A percentile compares a stretch with the other conserved stretches of the same genome.
Evolutionary conservation across 31 red algal genomes (phyloP).

Genomic region (Odonthalia washingtoniensis): DNA sequence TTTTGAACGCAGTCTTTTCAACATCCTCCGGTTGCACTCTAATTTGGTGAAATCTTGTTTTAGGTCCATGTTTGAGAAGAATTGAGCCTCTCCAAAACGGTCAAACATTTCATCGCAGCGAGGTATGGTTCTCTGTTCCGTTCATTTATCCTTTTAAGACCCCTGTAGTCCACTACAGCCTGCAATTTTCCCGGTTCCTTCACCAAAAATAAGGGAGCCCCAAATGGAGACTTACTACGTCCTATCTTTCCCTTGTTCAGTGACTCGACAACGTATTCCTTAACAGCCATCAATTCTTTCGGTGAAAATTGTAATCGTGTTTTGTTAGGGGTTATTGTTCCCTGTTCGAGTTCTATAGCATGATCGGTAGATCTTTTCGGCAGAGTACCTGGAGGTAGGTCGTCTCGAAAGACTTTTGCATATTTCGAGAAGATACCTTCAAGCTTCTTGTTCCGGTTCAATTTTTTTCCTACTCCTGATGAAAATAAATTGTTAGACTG

Average conservation of each 20-base stretch:
- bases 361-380: background rate
- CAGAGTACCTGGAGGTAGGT: background rate
- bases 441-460: background rate
- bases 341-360: background rate
- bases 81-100: background rate
- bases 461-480: background rate
- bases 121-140: slow-evolving; percentile 36
- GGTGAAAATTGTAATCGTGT: background rate
- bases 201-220: background rate
- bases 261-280: background rate
- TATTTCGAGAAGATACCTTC: background rate
- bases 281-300: background rate
- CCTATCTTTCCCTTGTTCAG: background rate
- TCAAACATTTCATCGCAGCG: slow-evolving; percentile 42
- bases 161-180: slow-evolving; percentile 39
- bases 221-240: background rate
- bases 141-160: slow-evolving; percentile 9
- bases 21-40: background rate
- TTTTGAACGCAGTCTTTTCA: background rate
- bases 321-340: background rate
- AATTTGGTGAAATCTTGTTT: slow-evolving; percentile 28
- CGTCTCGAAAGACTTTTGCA: background rate
- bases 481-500: too few relatives aligned
- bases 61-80: slow-evolving; percentile 5
- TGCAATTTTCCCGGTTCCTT: background rate